Evolutionary conservation across 768 basidiomycete species (phyloP), one percentile per base, ranked within the genome.

Genomic region (Piloderma croceum): DNA sequence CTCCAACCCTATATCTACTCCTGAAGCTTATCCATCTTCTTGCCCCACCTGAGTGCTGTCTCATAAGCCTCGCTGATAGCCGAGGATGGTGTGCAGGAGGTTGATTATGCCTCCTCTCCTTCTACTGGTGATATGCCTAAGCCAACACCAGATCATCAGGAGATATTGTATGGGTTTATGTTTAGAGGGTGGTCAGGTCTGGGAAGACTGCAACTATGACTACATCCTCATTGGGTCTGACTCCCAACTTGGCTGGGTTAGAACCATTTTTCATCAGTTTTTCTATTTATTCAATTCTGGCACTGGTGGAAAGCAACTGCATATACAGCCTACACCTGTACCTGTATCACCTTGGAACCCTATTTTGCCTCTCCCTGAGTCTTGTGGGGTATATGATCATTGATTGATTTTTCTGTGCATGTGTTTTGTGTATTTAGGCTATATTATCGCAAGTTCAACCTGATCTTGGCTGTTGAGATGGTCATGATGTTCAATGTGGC

Each of bases 271-370:
- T 1, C 91, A 96, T 58, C 90, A 89, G 53, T 92, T 96, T 63
- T 94, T 94, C 63, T 91, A 90, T 0, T 96, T 96, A 56, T 81
- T 97, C 31, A 90, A 93, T 49, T 90, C 90, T 2, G 80, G 79
- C 20, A 36, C 46, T 48, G 45, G 34, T 33, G 44, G 47, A 38
- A 60, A 61, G n/a, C 65, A 72, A 21, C 53, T 80, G 17, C 75
- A 76, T 39, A 76, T 78, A 0, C 66, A 73, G 45, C 79, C 81
- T 0, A 76, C 80, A 2, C 77, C 76, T 0, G 70, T 62, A 3
- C 83, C 81, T 0, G 50, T 76, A 22, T 84, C 83, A 5, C 78
- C 81, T 1, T 86, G 85, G 85, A 64, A 63, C n/a, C 70, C 81
- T 2, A 71, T 73, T 3, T 74, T 79, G 0, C 65, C 71, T n/a